Percentiles rank a stretch among this genome's conserved stretches.
Evolutionary conservation across 495 filamentous ascomycete genomes (phyloP).

Genomic region (Penicillium taxi): DNA sequence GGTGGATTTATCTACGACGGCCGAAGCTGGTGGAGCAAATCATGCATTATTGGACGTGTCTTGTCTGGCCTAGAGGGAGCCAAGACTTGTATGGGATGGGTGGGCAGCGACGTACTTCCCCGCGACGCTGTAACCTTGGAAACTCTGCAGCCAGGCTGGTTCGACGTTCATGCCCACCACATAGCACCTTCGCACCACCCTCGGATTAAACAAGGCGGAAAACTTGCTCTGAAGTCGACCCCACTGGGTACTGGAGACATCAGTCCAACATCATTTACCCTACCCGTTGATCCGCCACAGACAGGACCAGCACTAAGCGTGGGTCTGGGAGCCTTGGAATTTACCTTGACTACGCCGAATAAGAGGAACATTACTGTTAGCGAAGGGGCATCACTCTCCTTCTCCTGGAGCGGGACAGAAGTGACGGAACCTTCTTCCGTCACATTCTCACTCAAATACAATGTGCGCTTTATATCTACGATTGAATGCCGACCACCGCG

Average conservation of each 20-base stretch:
- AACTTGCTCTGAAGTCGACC: constrained; percentile 26
- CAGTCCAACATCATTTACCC: constrained; percentile 36
- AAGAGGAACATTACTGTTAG: constrained; percentile 31
- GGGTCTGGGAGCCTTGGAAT: constrained; percentile 13
- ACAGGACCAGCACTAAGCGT: constrained; percentile 6
- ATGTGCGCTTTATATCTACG: constrained; percentile 58
- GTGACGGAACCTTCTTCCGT: constrained; percentile 29
- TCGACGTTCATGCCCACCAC: constrained; percentile 46
- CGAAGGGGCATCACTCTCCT: constrained; percentile 45
- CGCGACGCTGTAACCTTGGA: constrained; percentile 17
- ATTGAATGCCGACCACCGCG: constrained; percentile 55
- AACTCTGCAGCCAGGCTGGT: constrained; percentile 53
- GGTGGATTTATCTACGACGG: constrained; percentile 67
- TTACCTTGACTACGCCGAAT: constrained; percentile 12
- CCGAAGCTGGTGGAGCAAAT: constrained; percentile 77
- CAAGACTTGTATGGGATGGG: constrained; percentile 74
- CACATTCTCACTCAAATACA: constrained; percentile 46
- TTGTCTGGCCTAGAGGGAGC: constrained; percentile 56
- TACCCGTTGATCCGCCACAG: constrained; percentile 23
- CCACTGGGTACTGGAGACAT: constrained; percentile 38
- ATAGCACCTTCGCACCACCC: constrained; percentile 16
- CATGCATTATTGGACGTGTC: constrained; percentile 68
- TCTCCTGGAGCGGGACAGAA: constrained; percentile 27
- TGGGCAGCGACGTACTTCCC: constrained; percentile 52
- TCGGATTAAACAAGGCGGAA: constrained; percentile 34